These are phyloP conservation scores for Bipolaris victoriae DNA, from an alignment of 2,329 filamentous ascomycete species.

Conservation along the genomic window DNA sequence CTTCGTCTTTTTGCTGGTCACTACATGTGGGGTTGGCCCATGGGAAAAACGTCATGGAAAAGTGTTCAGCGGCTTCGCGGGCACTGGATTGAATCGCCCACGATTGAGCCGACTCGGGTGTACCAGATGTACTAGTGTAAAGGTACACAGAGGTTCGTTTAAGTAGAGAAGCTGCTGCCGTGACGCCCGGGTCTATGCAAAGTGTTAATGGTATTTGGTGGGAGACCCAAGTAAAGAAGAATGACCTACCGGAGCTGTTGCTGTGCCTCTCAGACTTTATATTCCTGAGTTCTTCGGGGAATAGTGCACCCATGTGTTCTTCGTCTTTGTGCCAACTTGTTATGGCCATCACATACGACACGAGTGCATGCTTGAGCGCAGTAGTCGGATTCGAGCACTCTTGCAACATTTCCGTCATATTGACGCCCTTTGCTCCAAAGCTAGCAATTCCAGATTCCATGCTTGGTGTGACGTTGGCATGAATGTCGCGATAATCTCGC, in stretches of 20 bases:
- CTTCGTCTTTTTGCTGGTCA: conserved; percentile 40
- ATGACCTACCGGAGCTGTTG: conserved; percentile 6
- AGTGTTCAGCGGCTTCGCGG: conserved; percentile 44
- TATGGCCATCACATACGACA: conserved; percentile 32
- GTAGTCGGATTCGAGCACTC: conserved; percentile 32
- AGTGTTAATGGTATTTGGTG: neutral
- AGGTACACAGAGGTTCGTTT: conserved; percentile 37
- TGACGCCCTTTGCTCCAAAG: conserved; percentile 31
- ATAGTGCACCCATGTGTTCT: conserved; percentile 23
- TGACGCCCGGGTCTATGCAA: conserved; percentile 11
- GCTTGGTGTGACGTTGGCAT: conserved; percentile 42
- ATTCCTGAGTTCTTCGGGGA: conserved; percentile 33
- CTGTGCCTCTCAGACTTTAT: neutral
- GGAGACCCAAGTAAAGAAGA: neutral
- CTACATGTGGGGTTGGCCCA: conserved; percentile 39
- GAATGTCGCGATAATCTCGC: conserved; percentile 43
- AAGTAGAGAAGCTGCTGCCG: conserved; percentile 33
- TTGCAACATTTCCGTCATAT: conserved; percentile 37
- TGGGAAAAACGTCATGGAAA: conserved; percentile 44
- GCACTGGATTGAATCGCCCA: conserved; percentile 26
- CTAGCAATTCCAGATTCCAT: conserved; percentile 38
- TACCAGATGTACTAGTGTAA: conserved; percentile 21
- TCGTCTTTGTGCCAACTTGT: conserved; percentile 24
- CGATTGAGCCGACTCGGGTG: conserved; percentile 5
- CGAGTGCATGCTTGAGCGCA: conserved; percentile 42